phyloP scores from a whole-genome alignment of 116 monocot genomes.

The Thalassia testudinum region DNA sequence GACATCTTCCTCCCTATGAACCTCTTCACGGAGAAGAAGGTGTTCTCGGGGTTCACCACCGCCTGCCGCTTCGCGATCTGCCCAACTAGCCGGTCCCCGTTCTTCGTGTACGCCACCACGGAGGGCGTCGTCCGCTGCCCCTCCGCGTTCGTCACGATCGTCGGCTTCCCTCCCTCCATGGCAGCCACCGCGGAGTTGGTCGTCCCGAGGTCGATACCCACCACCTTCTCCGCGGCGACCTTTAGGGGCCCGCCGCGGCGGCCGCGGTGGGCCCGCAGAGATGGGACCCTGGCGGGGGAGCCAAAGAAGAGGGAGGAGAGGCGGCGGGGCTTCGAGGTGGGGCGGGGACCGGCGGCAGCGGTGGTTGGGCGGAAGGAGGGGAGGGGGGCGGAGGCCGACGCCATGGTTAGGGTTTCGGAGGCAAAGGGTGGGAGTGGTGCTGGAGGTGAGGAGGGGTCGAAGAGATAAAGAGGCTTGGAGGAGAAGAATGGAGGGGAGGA shows the following conservation, averaged over 20 bases:
- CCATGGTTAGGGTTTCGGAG: no score
- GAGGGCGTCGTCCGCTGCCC: constrained; percentile 41
- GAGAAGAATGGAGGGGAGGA: no score
- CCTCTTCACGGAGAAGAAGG: constrained; percentile 24
- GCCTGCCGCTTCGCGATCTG: constrained; percentile 56
- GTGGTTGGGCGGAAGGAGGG: not conserved
- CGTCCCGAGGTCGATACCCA: constrained; percentile 47
- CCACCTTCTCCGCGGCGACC: constrained; percentile 31
- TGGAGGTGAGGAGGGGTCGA: no score
- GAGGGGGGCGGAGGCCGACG: no score
- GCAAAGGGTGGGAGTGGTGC: no score
- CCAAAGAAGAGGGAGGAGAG: constrained; percentile 12
- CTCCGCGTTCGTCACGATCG: constrained; percentile 40
- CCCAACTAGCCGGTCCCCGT: constrained; percentile 36
- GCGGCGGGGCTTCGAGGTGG: not conserved
- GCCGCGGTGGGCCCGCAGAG: not conserved
- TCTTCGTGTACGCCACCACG: constrained; percentile 50
- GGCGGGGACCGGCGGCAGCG: not conserved
- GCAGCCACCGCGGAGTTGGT: constrained; percentile 50
- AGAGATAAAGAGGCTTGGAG: no score
- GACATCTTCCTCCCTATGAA: constrained; percentile 47
- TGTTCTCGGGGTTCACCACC: constrained; percentile 22
- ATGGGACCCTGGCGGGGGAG: not conserved
- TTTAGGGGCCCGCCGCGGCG: not conserved
- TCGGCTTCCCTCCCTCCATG: constrained; percentile 45